Evolutionary conservation across 169 alveolate genomes (phyloP), one percentile per base, ranked within the genome.

Genomic region (Cryptosporidium parvum): DNA sequence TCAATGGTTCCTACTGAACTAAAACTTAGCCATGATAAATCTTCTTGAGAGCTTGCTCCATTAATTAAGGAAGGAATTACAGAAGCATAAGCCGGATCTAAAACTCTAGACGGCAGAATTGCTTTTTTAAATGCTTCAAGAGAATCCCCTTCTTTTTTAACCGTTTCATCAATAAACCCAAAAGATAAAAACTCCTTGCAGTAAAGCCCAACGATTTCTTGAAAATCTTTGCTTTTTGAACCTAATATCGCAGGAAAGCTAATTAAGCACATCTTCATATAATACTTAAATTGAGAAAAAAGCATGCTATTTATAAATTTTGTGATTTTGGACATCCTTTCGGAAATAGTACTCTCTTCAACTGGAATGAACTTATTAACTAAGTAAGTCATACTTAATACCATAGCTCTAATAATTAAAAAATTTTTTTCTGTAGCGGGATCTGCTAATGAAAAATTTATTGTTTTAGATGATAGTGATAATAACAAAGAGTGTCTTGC

Each of bases 91-190:
- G 26, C 45, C 29, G 44, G 33, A 80, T 37, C 48, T 12, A 67
- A 18, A 23, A 80, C 37, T 62, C 80, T 62, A 31, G 56, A 14
- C 0, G 89, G 75, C 65, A 42, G 29, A 18, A 42, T 45, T 35
- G 89, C 37, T 9, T 23, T 65, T 14, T 51, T 45, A 35, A 80
- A 35, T 21, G 35, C 53, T 7, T 35, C 42, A 29, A 62, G 18
- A 62, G 23, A 37, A 21, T 23, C 58, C 18, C 68, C 45, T 31
- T 29, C 4, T 10, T 56, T 0, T 26, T 26, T 35, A 9, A 44
- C 26, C 8, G 7, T 39, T 35, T 80, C 89, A 48, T 80, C 59
- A 42, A 80, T 80, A 45, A 62, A 61, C 8, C 89, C 89, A 8
- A 65, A 2, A 23, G 89, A 80, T 14, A 80, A 29, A 31, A 80